Base-by-base conservation (phyloP, 495 filamentous ascomycete species). In the Podospora conica region DNA sequence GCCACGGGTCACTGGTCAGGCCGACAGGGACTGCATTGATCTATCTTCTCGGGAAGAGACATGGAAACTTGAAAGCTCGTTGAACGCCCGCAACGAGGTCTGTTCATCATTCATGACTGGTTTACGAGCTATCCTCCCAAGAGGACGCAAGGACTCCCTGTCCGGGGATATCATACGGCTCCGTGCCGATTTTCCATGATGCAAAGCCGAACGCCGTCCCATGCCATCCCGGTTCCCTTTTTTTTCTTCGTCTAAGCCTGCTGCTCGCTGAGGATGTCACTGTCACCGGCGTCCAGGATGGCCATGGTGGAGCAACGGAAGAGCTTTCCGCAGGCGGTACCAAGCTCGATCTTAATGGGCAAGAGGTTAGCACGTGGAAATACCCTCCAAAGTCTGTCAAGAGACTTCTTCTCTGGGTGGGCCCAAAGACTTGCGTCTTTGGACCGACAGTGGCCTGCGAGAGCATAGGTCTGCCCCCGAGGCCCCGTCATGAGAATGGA, bases 201-300 rank as follows among this genome's bases (percentile, higher is more conserved):
- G 61, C 28, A 71, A 69, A 71, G 65, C 80, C 76, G 71, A 81
- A 82, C 79, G 77, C 79, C 78, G 73, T 75, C 57, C 65, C 62
- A 72, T 73, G 69, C 71, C 66, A 70, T 56, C 40, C 40, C 40
- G 40, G 40, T 20, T 31, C 25, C 63, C 57, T 58, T 71, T 73
- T 63, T 24, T 69, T 61, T 66, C 53, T 60, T 71, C 64, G 65
- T 65, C 74, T 88, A 90, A 72, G 84, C 79, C 71, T 84, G 79
- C 75, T 84, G 82, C 73, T 89, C 86, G 81, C 79, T 86, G 72
- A 98, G 85, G 80, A 98, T 97, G 82, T 98, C 94, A 63, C 91
- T 95, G 87, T 98, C 95, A 90, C 95, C 95, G 79, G 92, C 93
- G 81, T 97, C 93, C 55, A 98, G 81, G 78, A 97, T 88, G 66